Evolutionary conservation across 2,329 filamentous ascomycete species (phyloP).

Genomic region (Triangularia setosa): DNA sequence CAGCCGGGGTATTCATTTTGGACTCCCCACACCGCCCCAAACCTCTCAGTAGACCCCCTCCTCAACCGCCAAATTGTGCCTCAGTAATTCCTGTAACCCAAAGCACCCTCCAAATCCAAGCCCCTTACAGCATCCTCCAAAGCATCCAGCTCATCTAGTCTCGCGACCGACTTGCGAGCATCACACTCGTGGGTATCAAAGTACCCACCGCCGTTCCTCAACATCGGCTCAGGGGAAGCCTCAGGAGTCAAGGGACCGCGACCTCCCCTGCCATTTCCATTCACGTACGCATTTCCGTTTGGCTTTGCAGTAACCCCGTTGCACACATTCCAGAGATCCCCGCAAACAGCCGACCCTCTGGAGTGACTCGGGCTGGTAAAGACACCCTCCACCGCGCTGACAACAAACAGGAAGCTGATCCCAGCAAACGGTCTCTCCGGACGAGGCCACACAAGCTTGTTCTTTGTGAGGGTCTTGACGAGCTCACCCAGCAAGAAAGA

Average conservation of each 20-base stretch:
- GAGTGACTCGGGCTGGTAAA: slow-evolving; percentile 24
- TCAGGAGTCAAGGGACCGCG: slow-evolving; percentile 19
- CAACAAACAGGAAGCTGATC: slow-evolving; percentile 27
- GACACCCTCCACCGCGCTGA: slow-evolving; percentile 20
- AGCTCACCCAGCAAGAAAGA: slow-evolving; percentile 30
- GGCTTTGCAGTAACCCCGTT: not conserved
- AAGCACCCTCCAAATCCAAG: slow-evolving; percentile 29
- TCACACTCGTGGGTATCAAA: slow-evolving; percentile 20
- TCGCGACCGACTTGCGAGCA: slow-evolving; percentile 20
- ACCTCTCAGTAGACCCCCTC: too few relatives aligned
- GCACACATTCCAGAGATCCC: slow-evolving; percentile 8
- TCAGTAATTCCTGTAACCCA: slow-evolving; percentile 24
- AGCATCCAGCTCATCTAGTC: slow-evolving; percentile 18
- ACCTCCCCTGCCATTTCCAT: not conserved
- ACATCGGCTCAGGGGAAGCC: slow-evolving; percentile 24
- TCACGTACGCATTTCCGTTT: slow-evolving; percentile 3
- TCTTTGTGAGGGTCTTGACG: slow-evolving; percentile 28
- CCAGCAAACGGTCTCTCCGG: slow-evolving; percentile 26
- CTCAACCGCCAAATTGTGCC: not conserved
- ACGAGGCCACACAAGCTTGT: slow-evolving; percentile 27
- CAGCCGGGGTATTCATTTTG: not conserved
- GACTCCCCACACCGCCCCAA: not conserved
- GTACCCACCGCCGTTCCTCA: not conserved
- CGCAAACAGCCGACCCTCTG: slow-evolving; percentile 15
- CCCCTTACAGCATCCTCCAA: slow-evolving; percentile 25